Evolutionary conservation across 2,329 filamentous ascomycete species (phyloP).

Genomic region (Seiridium cupressi): DNA sequence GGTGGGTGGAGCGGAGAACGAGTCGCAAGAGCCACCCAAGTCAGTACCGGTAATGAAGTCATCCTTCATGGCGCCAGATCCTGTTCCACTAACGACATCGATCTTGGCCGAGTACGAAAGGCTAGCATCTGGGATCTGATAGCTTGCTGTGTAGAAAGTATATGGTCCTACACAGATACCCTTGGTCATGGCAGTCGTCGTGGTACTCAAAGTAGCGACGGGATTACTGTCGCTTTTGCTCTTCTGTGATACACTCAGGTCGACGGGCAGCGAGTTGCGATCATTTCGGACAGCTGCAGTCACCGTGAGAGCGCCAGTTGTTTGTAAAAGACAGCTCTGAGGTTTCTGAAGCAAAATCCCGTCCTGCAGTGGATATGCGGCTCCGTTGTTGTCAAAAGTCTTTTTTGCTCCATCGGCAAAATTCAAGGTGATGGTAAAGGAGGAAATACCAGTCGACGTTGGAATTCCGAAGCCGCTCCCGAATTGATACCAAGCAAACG

Average conservation of each 20-base stretch:
- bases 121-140: constrained; percentile 39
- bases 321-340: constrained; percentile 53
- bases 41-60: constrained; percentile 46
- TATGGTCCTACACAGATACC: constrained; percentile 45
- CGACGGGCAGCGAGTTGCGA: constrained; percentile 36
- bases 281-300: constrained; percentile 48
- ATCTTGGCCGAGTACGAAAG: constrained; percentile 43
- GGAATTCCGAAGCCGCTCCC: constrained; percentile 43
- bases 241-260: constrained; percentile 43
- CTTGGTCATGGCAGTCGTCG: constrained; percentile 37
- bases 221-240: constrained; percentile 32
- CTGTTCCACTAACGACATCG: constrained; percentile 41
- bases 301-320: constrained; percentile 40
- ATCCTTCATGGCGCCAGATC: constrained; percentile 34
- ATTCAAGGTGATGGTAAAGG: constrained; percentile 55
- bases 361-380: constrained; percentile 53
- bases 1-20: constrained; percentile 34
- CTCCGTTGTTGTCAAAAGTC: constrained; percentile 56
- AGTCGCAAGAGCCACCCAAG: constrained; percentile 41
- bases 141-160: constrained; percentile 44
- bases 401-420: constrained; percentile 43
- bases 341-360: constrained; percentile 52
- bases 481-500: constrained; percentile 49
- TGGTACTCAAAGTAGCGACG: constrained; percentile 37
- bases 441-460: constrained; percentile 58